Evolutionary conservation across 257 asterid genomes (phyloP), one percentile per base, ranked within the genome.

Genomic region (Penstemon davidsonii): DNA sequence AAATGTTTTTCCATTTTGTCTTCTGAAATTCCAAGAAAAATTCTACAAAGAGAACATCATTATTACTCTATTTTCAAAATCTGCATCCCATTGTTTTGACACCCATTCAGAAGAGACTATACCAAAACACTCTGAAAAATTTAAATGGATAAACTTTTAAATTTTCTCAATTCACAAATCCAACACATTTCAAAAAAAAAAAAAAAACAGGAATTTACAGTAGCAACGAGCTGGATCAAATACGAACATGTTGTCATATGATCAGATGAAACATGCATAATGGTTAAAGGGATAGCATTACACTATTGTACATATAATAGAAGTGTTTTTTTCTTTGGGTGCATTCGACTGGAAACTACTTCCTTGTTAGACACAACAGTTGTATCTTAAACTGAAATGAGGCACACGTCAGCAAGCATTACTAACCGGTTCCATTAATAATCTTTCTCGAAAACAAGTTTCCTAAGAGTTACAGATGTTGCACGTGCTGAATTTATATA

Each of bases 391-490:
- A 38, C 33, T 1, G 33, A 25, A 1, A 4, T 7, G 13, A 7
- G 15, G 42, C 18, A 58, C 2, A 19, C 40, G 10, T 36, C 25
- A 58, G 42, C 15, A 13, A 36, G 25, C 4, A 39, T 36, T 12
- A 9, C 7, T 7, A 36, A 8, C 39, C 49, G 66, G 66, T 49
- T 41, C 55, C 52, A 41, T 64, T 73, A 44, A 8, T 19, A 46
- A 5, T 69, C 62, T 50, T 62, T 67, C 51, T 9, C 54, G 12
- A 40, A 53, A 37, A 43, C 62, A 54, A 55, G 37, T 7, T 38
- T 25, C 6, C 18, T 37, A 25, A 44, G 54, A 45, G 5, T 10
- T 49, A 49, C 6, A 62, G 55, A 55, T 67, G 54, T 49, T 4
- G 11, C 54, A 49, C n/a, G 5, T 0, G 15, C n/a, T 49, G 54